These are phyloP conservation scores for Raffaelea arxii DNA, from an alignment of 2,329 filamentous ascomycete genomes.

Conservation along the genomic window DNA sequence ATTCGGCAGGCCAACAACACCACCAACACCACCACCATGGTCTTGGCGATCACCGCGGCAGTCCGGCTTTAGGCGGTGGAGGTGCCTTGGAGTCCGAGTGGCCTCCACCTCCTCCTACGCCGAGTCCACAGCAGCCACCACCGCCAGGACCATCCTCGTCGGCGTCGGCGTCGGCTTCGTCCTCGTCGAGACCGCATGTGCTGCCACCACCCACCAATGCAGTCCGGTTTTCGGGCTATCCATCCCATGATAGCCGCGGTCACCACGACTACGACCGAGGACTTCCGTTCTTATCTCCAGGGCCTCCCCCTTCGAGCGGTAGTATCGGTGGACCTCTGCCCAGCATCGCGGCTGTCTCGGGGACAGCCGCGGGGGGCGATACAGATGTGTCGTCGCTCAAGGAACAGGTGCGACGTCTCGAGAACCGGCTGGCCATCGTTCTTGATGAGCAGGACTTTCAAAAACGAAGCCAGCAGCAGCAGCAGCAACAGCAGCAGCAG, in stretches of 20 bases:
- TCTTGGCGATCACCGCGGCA: neutral
- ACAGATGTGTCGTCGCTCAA: constrained; percentile 28
- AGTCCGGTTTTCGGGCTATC: neutral
- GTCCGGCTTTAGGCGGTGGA: neutral
- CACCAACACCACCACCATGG: neutral
- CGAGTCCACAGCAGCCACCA: neutral
- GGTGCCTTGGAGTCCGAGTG: neutral
- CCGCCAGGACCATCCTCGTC: neutral
- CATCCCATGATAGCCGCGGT: neutral
- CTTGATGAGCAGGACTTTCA: constrained; percentile 12
- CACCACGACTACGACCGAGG: neutral
- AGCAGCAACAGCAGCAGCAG: neutral
- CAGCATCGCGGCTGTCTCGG: constrained; percentile 4
- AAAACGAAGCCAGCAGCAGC: no score
- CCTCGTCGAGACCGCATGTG: neutral
- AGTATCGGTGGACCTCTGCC: constrained; percentile 2
- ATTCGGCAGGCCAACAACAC: neutral
- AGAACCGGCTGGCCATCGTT: constrained; percentile 27
- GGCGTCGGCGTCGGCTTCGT: neutral
- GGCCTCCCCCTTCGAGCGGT: no score
- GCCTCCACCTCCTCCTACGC: neutral
- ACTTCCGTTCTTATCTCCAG: constrained; percentile 2
- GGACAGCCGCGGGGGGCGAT: no score
- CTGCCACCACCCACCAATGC: neutral
- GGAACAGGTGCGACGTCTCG: constrained; percentile 30